Conservation (phyloP, 1,139 yeast species). For the Pichia sp. region DNA sequence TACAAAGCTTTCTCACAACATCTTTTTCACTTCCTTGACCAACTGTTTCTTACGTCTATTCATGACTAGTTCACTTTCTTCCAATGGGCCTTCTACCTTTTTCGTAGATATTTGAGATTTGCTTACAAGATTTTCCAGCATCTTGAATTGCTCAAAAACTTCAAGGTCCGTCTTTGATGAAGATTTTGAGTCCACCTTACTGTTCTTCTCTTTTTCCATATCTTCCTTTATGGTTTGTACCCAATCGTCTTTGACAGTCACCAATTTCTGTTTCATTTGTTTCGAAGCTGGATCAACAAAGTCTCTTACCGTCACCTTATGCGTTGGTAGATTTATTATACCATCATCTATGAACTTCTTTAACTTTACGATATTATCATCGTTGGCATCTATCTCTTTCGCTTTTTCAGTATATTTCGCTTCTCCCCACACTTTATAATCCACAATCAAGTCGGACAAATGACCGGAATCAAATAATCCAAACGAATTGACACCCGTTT, state of each 20-base stretch:
- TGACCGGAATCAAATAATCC: constrained; percentile 21
- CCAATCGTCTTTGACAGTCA: constrained; percentile 24
- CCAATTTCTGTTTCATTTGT: constrained; percentile 23
- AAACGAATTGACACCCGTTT: constrained; percentile 12
- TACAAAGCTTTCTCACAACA: constrained; percentile 2
- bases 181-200: constrained; percentile 1
- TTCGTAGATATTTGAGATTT: constrained; percentile 16
- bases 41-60: constrained; percentile 16
- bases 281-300: constrained; percentile 15
- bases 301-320: constrained; percentile 21
- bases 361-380: constrained; percentile 17
- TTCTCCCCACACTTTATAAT: constrained; percentile 18
- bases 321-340: constrained; percentile 23
- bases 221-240: constrained; percentile 12
- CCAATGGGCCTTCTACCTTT: constrained; percentile 7
- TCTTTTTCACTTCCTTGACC: constrained; percentile 14
- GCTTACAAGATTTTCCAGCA: constrained; percentile 19
- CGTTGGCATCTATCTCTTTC: constrained; percentile 16
- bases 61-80: constrained; percentile 11
- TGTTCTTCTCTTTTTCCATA: constrained; percentile 6
- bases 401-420: constrained; percentile 9
- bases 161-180: constrained; percentile 11
- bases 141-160: constrained; percentile 18
- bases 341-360: constrained; percentile 20
- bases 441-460: constrained; percentile 23